Evolutionary conservation across 768 basidiomycete species (phyloP), one percentile per base, ranked within the genome.

Genomic region (Mycena leptocephala): DNA sequence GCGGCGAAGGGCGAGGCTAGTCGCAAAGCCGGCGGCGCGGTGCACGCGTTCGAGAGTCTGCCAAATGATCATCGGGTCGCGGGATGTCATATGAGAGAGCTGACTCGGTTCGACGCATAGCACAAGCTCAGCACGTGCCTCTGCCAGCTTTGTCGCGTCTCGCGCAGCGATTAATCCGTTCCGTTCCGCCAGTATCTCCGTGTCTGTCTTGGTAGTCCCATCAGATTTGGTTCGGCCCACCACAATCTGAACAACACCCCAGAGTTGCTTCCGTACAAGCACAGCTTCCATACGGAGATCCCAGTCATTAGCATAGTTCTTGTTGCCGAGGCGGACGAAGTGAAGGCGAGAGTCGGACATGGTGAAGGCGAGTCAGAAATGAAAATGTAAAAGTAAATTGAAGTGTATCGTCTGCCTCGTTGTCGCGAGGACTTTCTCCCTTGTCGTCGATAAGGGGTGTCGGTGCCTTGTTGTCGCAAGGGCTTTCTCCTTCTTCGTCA

Each of bases 1-100:
- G 20, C 74, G 70, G 46, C 61, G 70, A 62, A 62, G 70, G 30
- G 70, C 70, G 22, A 63, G 58, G 41, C 55, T 58, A 24, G 69
- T 70, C 3, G 69, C 70, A 37, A 71, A 71, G 22, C 70, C 70
- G 20, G 70, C 58, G 28, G 70, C 70, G 59, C 70, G 70, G 26
- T 71, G 70, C 56, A 70, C 53, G 28, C 41, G 56, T 32, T 61
- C 24, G 14, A 70, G 56, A 26, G 9, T 24, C 18, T 58, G 37
- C 69, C 69, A 70, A 53, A 70, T 48, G 55, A 58, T 20, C 55
- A 39, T 58, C 39, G 69, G 69, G 35, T 70, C 69, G 20, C 55
- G 53, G 3, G 69, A 70, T 16, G 69, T 70, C 69, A 70, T 70
- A 20, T 70, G 56, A 7, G 70, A 18, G 24, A 71, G 59, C 28